Base-by-base conservation (phyloP, 1,284 basidiomycete genomes). In the Trichosporon ovoides region DNA sequence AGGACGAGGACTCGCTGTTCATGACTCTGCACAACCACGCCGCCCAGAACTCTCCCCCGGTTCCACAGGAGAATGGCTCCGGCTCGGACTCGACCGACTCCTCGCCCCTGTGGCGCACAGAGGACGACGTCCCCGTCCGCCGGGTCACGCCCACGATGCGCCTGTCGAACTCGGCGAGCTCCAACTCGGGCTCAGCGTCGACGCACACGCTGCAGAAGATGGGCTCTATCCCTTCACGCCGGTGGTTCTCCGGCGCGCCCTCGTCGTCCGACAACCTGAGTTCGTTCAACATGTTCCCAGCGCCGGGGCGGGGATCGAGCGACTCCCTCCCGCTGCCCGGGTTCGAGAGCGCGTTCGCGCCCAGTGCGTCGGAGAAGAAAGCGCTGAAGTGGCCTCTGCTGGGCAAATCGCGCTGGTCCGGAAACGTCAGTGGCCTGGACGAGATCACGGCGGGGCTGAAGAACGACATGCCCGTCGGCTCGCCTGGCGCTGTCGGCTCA, bases 311-410 rank as follows among this genome's bases (percentile, higher is more conserved):
- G 19, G 58, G 66, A 2, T 74, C 73, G 28, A 75, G 69, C 56
- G 75, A 75, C 57, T 71, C 70, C 22, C 63, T 63, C 2, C 61
- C 61, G 5, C 58, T 59, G 12, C 31, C 57, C 12, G 59, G 56
- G 18, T 56, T 75, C 31, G 59, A 58, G 43, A 69, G 67, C 19
- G 68, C 74, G 4, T 77, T 77, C 48, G 73, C 75, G 3, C 75
- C 75, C 9, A 72, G 70, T 19, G 71, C 69, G 3, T 68, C 64
- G 13, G 75, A 77, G 63, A 75, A 77, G 65, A 68, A 70, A 52
- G 71, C 70, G 22, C 65, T 77, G 33, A 72, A 73, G 53, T 76
- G 73, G 74, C 69, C 68, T 18, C 68, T 73, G 16, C 60, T 76
- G 28, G 57, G 59, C 46, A 69, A 70, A 55, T 46, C 56, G 19